Base-by-base conservation (phyloP, 164 flowering plant genomes). In the Liriodendron chinense region DNA sequence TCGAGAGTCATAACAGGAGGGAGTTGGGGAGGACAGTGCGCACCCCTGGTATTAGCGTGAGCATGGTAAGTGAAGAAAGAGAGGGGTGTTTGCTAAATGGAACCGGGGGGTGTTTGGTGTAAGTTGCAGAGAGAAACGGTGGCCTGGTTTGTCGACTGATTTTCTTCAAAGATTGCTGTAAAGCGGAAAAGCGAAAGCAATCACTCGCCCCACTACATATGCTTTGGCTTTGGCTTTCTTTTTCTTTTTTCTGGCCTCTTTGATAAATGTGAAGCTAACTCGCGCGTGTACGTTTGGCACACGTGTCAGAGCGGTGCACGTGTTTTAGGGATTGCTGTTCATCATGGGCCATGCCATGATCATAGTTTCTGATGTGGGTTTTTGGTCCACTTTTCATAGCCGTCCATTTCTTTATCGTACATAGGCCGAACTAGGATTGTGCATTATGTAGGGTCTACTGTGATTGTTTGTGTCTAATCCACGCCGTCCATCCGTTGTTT, bases 131-230 rank as follows among this genome's bases (percentile, higher is more conserved):
- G 68, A 73, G 26, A 22, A 47, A 34, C 28, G 47, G 13, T 24
- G 57, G 59, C 13, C 13, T 53, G 3, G 59, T 10, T 53, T 53
- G 59, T 53, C 59, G 59, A 12, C 74, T 34, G 74, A 71, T 71
- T 81, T 81, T 78, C 13, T 53, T 53, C 83, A 75, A 81, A 74
- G 80, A 77, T 80, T 74, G 77, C 78, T 72, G 79, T 47, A 78
- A 74, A 70, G 77, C 47, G 56, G 61, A 80, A 80, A 80, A 73
- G 74, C 67, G 63, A 76, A 80, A 76, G 74, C 72, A 70, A 76
- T 68, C 59, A 63, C 48, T 68, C 49, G 73, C 48, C 57, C 69
- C 71, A 26, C 64, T 48, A 12, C 47, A 53, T 53, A 53, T 53
- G 59, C 59, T 53, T 26, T 65, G 48, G 7, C 56, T 48, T 25